A percentile compares a stretch with the other conserved stretches of the same genome.
These are phyloP conservation scores for Cladosporium sp. DNA, from an alignment of 2,329 filamentous ascomycete genomes.

Conservation along the genomic window DNA sequence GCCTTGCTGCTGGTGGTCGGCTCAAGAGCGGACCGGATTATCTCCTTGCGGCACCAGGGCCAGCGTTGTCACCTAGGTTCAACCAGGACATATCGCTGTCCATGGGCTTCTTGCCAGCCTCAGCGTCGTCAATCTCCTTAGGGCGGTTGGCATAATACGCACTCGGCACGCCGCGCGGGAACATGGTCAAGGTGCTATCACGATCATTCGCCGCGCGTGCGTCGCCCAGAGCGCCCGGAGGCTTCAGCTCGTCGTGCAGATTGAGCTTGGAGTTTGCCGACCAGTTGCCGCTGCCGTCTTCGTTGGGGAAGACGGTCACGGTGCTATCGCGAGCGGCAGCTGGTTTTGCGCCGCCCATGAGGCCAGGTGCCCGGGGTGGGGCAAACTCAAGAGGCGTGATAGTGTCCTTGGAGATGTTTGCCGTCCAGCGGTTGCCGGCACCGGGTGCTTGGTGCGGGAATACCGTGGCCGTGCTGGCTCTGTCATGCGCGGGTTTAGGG, in stretches of 20 bases:
- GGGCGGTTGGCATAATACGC: constrained; percentile 33
- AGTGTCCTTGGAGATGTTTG: constrained; percentile 6
- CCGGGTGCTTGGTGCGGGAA: constrained; percentile 12
- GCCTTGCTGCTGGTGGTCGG: not conserved
- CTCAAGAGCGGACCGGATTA: not conserved
- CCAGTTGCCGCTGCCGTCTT: constrained; percentile 15
- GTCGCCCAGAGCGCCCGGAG: constrained; percentile 3
- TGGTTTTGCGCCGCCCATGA: constrained; percentile 50
- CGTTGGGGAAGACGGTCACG: constrained; percentile 30
- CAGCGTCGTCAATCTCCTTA: constrained; percentile 35
- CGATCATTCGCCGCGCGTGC: constrained; percentile 26
- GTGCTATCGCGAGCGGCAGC: constrained; percentile 58
- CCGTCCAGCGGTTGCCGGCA: constrained; percentile 18
- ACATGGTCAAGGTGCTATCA: constrained; percentile 39
- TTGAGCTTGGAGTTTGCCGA: constrained; percentile 8
- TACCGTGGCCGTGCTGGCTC: constrained; percentile 19
- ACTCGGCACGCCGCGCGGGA: constrained; percentile 38
- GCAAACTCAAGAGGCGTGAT: constrained; percentile 1
- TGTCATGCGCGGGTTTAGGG: constrained; percentile 15
- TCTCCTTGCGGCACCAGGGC: not conserved
- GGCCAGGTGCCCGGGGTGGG: constrained; percentile 10
- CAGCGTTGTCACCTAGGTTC: constrained; percentile 52
- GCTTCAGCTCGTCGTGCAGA: not conserved
- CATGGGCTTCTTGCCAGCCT: constrained; percentile 53
- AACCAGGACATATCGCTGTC: constrained; percentile 74